Evolutionary conservation across 2,329 filamentous ascomycete species (phyloP).

Genomic region (Microsporum audouinii): DNA sequence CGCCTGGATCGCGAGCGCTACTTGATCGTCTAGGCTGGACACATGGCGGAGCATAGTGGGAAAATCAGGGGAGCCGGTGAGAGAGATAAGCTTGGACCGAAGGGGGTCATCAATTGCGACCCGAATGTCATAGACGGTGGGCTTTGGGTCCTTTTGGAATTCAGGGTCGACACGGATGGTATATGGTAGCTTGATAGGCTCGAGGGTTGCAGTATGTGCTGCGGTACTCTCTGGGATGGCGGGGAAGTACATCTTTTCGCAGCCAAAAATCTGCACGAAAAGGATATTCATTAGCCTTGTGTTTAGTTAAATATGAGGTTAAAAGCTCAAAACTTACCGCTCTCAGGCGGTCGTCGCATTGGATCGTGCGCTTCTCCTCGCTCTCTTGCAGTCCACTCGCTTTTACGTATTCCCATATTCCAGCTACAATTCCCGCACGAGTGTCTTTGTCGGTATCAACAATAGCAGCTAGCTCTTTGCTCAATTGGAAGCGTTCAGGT

Average conservation of each 20-base stretch:
- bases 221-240: conserved; percentile 70
- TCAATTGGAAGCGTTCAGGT: conserved; percentile 73
- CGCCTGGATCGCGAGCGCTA: conserved; percentile 71
- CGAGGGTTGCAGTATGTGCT: conserved; percentile 64
- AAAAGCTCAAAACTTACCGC: conserved; percentile 44
- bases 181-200: conserved; percentile 74
- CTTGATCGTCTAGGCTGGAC: conserved; percentile 65
- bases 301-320: background rate
- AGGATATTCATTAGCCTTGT: background rate
- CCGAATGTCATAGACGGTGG: conserved; percentile 82
- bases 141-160: conserved; percentile 61
- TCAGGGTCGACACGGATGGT: conserved; percentile 86
- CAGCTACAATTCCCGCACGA: conserved; percentile 76
- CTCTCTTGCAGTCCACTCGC: conserved; percentile 80
- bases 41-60: conserved; percentile 65
- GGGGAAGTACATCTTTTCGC: conserved; percentile 73
- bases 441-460: conserved; percentile 81
- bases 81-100: conserved; percentile 51
- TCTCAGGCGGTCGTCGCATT: conserved; percentile 73
- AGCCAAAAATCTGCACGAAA: conserved; percentile 52
- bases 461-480: conserved; percentile 66
- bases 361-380: conserved; percentile 85
- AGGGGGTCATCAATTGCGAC: conserved; percentile 77
- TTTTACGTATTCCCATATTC: conserved; percentile 90
- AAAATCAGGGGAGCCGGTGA: conserved; percentile 60